Evolutionary conservation across 306 rosid species (phyloP).

Genomic region (Mimosa bimucronata): DNA sequence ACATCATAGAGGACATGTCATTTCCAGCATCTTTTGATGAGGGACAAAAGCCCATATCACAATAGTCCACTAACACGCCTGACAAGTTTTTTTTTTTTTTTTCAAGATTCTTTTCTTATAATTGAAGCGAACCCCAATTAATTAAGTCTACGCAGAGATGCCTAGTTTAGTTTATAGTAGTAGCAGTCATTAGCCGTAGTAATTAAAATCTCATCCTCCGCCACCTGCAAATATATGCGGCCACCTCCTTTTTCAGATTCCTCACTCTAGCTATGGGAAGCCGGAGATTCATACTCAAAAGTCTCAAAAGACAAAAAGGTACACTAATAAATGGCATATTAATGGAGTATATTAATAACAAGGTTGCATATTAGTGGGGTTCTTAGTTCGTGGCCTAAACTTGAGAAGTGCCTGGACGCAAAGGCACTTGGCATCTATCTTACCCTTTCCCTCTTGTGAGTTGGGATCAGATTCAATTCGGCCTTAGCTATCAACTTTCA

Average conservation of each 20-base stretch:
- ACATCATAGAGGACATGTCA: background rate
- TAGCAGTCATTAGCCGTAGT: background rate
- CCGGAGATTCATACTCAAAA: background rate
- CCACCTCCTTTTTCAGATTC: slow-evolving; percentile 11
- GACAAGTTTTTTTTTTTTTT: no score
- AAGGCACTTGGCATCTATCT: slow-evolving; percentile 32
- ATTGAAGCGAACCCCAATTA: background rate
- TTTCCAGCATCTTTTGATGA: slow-evolving; percentile 4
- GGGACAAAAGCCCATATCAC: slow-evolving; percentile 17
- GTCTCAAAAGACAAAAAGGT: background rate
- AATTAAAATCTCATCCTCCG: background rate
- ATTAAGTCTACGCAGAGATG: background rate
- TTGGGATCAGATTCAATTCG: slow-evolving; percentile 43
- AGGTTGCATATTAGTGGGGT: slow-evolving; percentile 22
- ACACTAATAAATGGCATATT: background rate
- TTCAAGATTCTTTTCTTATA: background rate
- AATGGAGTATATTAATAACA: background rate
- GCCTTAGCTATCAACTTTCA: slow-evolving; percentile 13
- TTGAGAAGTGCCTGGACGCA: slow-evolving; percentile 34
- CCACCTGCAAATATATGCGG: background rate
- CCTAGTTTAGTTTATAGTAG: background rate
- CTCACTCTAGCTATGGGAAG: slow-evolving; percentile 13
- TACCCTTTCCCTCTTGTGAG: background rate
- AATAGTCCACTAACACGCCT: background rate
- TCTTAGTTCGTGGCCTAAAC: slow-evolving; percentile 20